These are phyloP conservation scores for Dothideomycetes sp. DNA, from an alignment of 2,329 filamentous ascomycete genomes.

Conservation along the genomic window DNA sequence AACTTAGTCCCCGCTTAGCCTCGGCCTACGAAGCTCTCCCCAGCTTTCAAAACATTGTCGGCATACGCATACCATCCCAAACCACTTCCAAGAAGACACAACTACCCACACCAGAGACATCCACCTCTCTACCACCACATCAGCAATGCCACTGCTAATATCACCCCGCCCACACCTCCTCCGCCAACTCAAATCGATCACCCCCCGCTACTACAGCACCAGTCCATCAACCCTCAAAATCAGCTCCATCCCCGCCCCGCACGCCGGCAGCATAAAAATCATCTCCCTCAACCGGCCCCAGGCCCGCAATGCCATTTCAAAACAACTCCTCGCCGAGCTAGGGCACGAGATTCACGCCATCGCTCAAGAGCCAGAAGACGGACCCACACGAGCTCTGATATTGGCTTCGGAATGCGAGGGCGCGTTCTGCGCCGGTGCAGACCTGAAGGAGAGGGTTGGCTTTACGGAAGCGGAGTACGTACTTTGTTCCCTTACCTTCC, in stretches of 20 bases:
- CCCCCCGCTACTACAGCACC: constrained; percentile 10
- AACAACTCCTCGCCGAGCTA: constrained; percentile 61
- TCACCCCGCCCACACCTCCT: neutral
- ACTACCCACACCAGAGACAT: no score
- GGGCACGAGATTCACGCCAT: constrained; percentile 62
- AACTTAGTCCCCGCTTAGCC: no score
- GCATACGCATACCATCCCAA: no score
- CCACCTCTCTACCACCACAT: no score
- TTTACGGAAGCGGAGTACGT: constrained; percentile 70
- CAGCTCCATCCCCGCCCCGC: constrained; percentile 64
- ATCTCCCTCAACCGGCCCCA: constrained; percentile 76
- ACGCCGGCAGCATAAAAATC: constrained; percentile 74
- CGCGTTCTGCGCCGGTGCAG: constrained; percentile 88
- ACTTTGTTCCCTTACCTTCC: neutral
- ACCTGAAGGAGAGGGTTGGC: constrained; percentile 74
- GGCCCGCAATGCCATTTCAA: constrained; percentile 85
- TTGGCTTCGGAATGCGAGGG: constrained; percentile 75
- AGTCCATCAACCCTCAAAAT: constrained; percentile 44
- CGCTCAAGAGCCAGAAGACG: constrained; percentile 45
- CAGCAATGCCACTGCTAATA: no score
- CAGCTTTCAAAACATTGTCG: no score
- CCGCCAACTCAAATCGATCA: neutral
- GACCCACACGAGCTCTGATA: constrained; percentile 66
- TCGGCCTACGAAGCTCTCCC: no score
- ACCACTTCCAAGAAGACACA: no score